phyloP scores from a whole-genome alignment of 345 rosid species.

The Salix brachista region DNA sequence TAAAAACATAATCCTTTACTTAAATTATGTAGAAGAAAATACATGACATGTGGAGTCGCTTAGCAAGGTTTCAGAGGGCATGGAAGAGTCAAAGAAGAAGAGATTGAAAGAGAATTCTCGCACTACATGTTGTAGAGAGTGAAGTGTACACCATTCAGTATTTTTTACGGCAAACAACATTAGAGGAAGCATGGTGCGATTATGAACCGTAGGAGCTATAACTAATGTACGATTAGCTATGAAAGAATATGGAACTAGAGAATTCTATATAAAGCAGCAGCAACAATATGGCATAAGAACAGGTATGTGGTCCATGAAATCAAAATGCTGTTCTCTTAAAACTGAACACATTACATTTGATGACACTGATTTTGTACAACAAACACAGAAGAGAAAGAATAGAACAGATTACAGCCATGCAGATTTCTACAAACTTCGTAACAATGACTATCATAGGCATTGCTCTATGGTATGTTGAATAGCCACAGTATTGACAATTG shows the following conservation, averaged over 20 bases:
- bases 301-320: not conserved
- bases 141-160: not conserved
- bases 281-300: not conserved
- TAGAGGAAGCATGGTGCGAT: not conserved
- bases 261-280: not conserved
- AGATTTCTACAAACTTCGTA: not conserved
- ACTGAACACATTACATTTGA: not conserved
- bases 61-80: not conserved
- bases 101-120: not conserved
- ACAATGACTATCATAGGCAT: not conserved
- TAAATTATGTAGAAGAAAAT: not conserved
- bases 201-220: not conserved
- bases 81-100: not conserved
- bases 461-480: not conserved
- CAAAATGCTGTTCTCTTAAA: not conserved
- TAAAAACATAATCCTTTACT: not conserved
- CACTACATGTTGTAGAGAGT: not conserved
- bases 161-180: not conserved
- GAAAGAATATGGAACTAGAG: not conserved
- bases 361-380: not conserved
- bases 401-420: not conserved
- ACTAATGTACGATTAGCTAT: not conserved
- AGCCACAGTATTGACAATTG: not conserved
- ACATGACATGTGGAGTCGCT: not conserved
- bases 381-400: not conserved